Evolutionary conservation across 768 basidiomycete species (phyloP), one percentile per base, ranked within the genome.

Genomic region (Leccinum boreale): DNA sequence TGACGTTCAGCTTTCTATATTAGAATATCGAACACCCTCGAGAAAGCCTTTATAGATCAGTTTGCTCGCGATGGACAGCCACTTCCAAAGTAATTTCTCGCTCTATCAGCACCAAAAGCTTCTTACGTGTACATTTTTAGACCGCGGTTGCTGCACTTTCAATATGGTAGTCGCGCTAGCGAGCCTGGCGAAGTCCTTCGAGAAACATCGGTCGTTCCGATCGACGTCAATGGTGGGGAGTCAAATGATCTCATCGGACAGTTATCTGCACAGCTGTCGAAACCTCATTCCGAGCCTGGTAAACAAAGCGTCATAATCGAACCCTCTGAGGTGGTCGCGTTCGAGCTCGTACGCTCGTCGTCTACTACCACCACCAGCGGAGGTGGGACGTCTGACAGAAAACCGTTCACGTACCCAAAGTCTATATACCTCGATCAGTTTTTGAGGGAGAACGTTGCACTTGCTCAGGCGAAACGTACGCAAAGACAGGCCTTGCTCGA

Each of bases 401-500:
- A 68, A 56, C 63, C 62, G 4, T 86, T 92, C 61, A 70, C 67
- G 14, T 93, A 81, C 62, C 90, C 90, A 2, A 82, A 80, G 62
- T 74, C 76, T 19, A 75, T 93, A 49, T 90, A 83, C 67, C 74
- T 92, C 48, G 91, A 93, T 66, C 82, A 85, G 52, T 93, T 90
- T 62, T 62, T 92, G 60, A 76, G 76, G 50, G 77, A 79, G 51
- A 90, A 89, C 44, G 62, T 81, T 4, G 77, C 77, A 8, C 63
- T 79, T 26, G 75, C 78, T 12, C 68, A 70, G 14, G 64, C 66
- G 48, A 78, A 77, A 62, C 63, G 75, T 31, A 58, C 10, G 44
- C 59, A 71, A 45, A 75, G 72, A 62, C 67, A 71, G 12, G 73
- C 78, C 26, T 76, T 86, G 54, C 58, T 74, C 7, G 75, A 73